Evolutionary conservation across 345 rosid genomes (phyloP).

Genomic region (Chamaenerion angustifolium): DNA sequence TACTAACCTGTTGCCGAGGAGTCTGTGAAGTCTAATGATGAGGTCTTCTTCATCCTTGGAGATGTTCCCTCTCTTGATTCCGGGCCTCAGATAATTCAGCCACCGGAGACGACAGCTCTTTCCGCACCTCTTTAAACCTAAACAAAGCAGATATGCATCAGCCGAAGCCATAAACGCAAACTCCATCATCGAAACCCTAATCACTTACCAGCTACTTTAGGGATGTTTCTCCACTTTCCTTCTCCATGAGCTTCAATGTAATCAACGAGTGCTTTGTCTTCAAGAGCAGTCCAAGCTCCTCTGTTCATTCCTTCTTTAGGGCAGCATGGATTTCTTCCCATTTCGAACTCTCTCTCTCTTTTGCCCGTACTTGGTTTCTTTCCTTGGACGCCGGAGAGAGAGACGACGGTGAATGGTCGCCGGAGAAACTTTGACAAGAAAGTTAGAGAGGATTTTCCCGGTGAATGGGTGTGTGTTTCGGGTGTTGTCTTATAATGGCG

Average conservation of each 20-base stretch:
- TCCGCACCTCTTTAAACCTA: conserved; percentile 29
- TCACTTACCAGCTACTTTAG: conserved; percentile 16
- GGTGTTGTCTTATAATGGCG: too few species aligned
- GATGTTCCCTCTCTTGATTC: conserved; percentile 32
- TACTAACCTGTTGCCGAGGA: conserved; percentile 31
- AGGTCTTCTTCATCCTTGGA: conserved; percentile 29
- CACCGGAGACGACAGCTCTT: conserved; percentile 33
- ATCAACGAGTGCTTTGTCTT: conserved; percentile 23
- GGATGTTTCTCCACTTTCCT: conserved; percentile 29
- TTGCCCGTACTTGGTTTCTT: neutral
- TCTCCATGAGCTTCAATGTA: conserved; percentile 24
- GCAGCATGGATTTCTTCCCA: conserved; percentile 26
- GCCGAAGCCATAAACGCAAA: too few species aligned
- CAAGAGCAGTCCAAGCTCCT: conserved; percentile 31
- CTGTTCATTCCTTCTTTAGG: conserved; percentile 18
- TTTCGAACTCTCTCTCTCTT: conserved; percentile 1
- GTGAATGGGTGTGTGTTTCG: too few species aligned
- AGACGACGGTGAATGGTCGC: too few species aligned
- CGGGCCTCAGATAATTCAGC: conserved; percentile 29
- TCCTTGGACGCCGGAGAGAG: neutral
- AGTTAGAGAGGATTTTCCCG: too few species aligned
- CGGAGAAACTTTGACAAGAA: too few species aligned
- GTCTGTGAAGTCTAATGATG: conserved; percentile 28
- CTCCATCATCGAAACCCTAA: too few species aligned
- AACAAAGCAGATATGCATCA: neutral